A percentile compares a stretch with the other conserved stretches of the same genome.
These are phyloP conservation scores for Wickerhamiella hasegawae DNA, from an alignment of 805 yeast genomes.

Conservation along the genomic window DNA sequence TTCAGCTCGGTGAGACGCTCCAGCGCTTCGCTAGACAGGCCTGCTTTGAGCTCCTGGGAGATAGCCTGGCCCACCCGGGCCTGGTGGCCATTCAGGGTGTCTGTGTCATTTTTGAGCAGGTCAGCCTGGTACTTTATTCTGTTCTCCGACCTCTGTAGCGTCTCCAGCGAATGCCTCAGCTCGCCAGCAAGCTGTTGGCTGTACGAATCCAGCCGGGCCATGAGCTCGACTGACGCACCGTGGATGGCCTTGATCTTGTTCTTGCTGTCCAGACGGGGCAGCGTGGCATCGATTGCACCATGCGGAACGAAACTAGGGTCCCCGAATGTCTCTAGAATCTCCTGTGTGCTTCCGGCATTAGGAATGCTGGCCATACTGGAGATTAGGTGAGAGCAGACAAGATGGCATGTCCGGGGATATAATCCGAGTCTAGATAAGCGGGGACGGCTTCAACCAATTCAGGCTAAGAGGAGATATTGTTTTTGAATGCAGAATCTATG, in stretches of 20 bases:
- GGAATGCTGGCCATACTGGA: no score
- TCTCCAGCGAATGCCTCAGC: slow-evolving; percentile 15
- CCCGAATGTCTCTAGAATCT: slow-evolving; percentile 14
- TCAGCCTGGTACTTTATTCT: slow-evolving; percentile 21
- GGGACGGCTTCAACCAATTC: no score
- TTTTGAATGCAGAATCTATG: no score
- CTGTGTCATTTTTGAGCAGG: slow-evolving; percentile 19
- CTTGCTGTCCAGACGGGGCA: slow-evolving; percentile 8
- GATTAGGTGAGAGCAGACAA: no score
- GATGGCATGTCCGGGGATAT: no score
- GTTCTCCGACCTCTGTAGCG: slow-evolving; percentile 15
- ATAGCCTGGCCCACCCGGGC: slow-evolving; percentile 9
- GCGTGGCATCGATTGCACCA: slow-evolving; percentile 13
- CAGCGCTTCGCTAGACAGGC: slow-evolving; percentile 8
- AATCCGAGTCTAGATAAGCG: no score
- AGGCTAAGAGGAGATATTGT: no score
- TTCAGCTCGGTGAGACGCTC: slow-evolving; percentile 14
- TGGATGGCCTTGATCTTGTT: slow-evolving; percentile 16
- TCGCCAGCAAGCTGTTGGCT: slow-evolving; percentile 18
- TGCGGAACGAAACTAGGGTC: slow-evolving; percentile 19
- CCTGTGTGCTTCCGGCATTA: no score
- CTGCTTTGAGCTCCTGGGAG: slow-evolving; percentile 3
- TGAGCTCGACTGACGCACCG: slow-evolving; percentile 16
- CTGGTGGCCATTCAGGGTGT: slow-evolving; percentile 12
- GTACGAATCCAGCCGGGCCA: slow-evolving; percentile 19